Percentiles rank a stretch among this genome's conserved stretches.
Evolutionary conservation across 805 yeast species (phyloP).

Genomic region (Metschnikowia proteae): DNA sequence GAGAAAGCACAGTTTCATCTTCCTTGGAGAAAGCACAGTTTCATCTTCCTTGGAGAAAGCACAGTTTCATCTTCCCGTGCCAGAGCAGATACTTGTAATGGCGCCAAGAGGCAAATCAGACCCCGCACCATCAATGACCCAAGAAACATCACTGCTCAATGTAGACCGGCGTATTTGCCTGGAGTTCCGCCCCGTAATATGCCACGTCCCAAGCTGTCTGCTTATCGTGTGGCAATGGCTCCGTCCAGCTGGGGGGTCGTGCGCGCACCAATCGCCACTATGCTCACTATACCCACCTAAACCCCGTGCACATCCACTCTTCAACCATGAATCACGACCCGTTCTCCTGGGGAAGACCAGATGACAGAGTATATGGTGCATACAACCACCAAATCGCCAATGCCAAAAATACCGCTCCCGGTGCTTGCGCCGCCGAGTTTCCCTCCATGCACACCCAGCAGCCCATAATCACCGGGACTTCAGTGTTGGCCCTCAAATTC

Average conservation of each 20-base stretch:
- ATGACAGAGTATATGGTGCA: conserved; percentile 72
- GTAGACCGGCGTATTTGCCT: too few species aligned
- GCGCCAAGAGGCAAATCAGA: too few species aligned
- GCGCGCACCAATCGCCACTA: conserved; percentile 1
- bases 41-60: too few species aligned
- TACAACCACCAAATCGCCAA: conserved; percentile 74
- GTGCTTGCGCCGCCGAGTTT: conserved; percentile 27
- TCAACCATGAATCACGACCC: conserved; percentile 89
- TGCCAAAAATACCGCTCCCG: conserved; percentile 31
- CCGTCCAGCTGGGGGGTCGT: background rate
- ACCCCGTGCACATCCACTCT: background rate
- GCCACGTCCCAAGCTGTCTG: too few species aligned
- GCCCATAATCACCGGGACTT: conserved; percentile 95
- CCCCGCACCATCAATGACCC: too few species aligned
- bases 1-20: too few species aligned
- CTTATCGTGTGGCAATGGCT: too few species aligned
- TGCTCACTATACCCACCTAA: background rate
- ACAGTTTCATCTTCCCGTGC: too few species aligned
- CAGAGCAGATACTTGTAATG: too few species aligned
- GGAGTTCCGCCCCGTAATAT: too few species aligned
- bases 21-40: too few species aligned
- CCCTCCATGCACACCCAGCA: conserved; percentile 87
- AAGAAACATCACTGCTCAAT: too few species aligned
- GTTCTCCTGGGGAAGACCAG: conserved; percentile 92
- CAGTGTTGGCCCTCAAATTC: conserved; percentile 88